Conservation (phyloP, 2,329 filamentous ascomycete species). For the Botryotinia convoluta region DNA sequence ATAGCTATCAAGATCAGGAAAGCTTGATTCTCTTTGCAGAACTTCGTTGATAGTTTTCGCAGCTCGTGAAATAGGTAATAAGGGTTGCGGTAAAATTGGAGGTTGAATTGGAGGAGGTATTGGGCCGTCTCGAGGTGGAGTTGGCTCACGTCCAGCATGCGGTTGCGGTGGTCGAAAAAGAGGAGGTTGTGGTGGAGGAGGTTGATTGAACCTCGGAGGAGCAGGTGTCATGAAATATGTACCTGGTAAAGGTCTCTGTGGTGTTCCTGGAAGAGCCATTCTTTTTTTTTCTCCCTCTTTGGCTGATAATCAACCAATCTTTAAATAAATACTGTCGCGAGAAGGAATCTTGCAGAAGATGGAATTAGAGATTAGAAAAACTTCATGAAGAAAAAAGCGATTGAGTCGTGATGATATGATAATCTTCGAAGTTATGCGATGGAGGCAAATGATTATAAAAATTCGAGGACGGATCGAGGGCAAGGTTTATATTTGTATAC, state of each 20-base stretch:
- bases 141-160: conserved; percentile 23
- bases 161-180: conserved; percentile 40
- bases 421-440: conserved; percentile 15
- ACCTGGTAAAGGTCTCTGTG: conserved; percentile 70
- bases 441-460: conserved; percentile 4
- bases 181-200: conserved; percentile 49
- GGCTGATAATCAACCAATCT: background rate
- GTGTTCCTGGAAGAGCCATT: conserved; percentile 47
- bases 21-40: conserved; percentile 72
- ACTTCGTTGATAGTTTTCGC: conserved; percentile 80
- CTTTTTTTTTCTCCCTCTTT: conserved; percentile 7
- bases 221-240: conserved; percentile 75
- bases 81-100: conserved; percentile 38
- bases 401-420: conserved; percentile 7
- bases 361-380: conserved; percentile 25
- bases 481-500: conserved; percentile 3
- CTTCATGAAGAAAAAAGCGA: conserved; percentile 29
- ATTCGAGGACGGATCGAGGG: conserved; percentile 18
- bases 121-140: conserved; percentile 26
- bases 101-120: conserved; percentile 16
- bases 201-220: conserved; percentile 47
- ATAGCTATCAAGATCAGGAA: conserved; percentile 86
- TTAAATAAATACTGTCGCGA: conserved; percentile 19
- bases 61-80: conserved; percentile 74
- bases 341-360: conserved; percentile 23